phyloP scores from a whole-genome alignment of 2,329 filamentous ascomycete genomes.

The Fusarium sp. region DNA sequence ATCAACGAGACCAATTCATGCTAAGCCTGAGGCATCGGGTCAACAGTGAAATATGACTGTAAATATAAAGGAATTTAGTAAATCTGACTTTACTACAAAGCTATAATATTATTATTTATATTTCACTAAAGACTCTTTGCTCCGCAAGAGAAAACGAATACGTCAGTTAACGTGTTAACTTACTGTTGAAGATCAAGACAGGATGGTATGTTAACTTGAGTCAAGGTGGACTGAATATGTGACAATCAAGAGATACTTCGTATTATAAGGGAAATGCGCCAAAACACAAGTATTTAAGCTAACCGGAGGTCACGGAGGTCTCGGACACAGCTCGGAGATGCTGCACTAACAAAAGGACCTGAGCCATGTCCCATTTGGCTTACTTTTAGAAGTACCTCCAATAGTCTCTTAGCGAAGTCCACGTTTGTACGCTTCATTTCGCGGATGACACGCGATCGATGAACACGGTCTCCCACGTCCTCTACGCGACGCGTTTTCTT shows the following conservation, averaged over 20 bases:
- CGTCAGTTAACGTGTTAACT: accelerated
- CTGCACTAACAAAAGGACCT: background rate
- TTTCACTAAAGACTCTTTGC: too few relatives aligned
- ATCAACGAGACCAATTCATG: too few relatives aligned
- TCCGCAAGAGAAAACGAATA: accelerated
- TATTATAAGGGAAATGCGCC: accelerated
- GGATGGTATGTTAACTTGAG: accelerated
- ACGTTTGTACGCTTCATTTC: accelerated
- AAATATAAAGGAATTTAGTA: too few relatives aligned
- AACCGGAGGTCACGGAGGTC: too few relatives aligned
- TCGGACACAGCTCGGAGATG: accelerated
- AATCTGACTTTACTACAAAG: too few relatives aligned
- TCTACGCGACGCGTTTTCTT: too few relatives aligned
- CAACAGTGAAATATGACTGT: too few relatives aligned
- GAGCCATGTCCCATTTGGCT: accelerated
- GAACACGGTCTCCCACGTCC: accelerated
- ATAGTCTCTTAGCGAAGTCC: accelerated
- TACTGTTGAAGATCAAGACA: accelerated
- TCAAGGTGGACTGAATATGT: accelerated
- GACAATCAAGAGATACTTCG: background rate
- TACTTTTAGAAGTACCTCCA: accelerated
- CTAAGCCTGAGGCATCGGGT: too few relatives aligned
- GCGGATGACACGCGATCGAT: background rate
- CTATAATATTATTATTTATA: too few relatives aligned
- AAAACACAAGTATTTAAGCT: accelerated